Evolutionary conservation across 2,329 filamentous ascomycete species (phyloP).

Genomic region (Aspergillus terreus): DNA sequence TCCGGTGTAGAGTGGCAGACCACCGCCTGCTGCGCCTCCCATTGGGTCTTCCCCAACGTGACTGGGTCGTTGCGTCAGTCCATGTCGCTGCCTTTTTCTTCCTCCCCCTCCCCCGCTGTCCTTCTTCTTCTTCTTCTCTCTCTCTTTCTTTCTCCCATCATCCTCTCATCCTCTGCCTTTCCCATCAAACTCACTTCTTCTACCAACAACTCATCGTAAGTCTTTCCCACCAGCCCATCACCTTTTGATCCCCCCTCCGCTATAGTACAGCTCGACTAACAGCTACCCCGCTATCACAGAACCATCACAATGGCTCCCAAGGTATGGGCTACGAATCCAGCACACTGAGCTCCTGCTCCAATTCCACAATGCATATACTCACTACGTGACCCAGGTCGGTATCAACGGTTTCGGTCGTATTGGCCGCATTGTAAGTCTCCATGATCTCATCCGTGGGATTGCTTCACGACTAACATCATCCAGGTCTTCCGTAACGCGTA

Average conservation of each 20-base stretch:
- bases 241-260: slow-evolving; percentile 1
- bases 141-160: slow-evolving; percentile 15
- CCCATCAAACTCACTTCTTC: not conserved
- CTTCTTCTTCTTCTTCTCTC: slow-evolving; percentile 17
- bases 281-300: slow-evolving; percentile 22
- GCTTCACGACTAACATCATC: slow-evolving; percentile 14
- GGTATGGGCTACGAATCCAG: slow-evolving; percentile 18
- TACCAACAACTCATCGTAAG: slow-evolving; percentile 11
- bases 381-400: slow-evolving; percentile 60
- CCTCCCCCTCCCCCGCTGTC: slow-evolving; percentile 27
- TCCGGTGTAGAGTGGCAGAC: slow-evolving; percentile 23
- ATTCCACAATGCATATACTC: too few species aligned
- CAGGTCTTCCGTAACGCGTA: slow-evolving; percentile 93
- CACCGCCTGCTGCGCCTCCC: not conserved
- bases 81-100: slow-evolving; percentile 20
- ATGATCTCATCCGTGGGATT: not conserved
- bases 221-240: slow-evolving; percentile 4
- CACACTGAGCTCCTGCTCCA: too few species aligned
- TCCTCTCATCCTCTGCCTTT: slow-evolving; percentile 5
- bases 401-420: slow-evolving; percentile 99
- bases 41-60: slow-evolving; percentile 12
- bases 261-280: slow-evolving; percentile 17
- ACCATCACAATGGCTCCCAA: slow-evolving; percentile 35
- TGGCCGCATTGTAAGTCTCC: slow-evolving; percentile 71
- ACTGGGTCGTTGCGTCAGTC: slow-evolving; percentile 35